phyloP scores from a whole-genome alignment of 371 early-diverging fungal genomes.

The Vairimorpha necatrix region DNA sequence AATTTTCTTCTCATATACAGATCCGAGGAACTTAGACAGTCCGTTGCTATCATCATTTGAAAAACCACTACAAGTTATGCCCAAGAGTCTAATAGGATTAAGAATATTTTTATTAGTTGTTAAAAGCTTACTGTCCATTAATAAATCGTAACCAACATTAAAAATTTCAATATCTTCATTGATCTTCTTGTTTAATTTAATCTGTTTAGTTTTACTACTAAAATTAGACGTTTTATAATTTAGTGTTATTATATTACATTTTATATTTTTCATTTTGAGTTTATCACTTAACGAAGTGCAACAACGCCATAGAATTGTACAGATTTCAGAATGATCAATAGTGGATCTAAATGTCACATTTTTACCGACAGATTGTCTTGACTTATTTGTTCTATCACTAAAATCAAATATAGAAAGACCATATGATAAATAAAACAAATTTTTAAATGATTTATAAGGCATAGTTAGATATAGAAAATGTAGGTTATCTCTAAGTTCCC shows the following conservation, averaged over 20 bases:
- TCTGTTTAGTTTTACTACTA: conserved; percentile 8
- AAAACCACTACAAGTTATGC: conserved; percentile 30
- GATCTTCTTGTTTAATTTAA: conserved; percentile 6
- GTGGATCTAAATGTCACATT: conserved; percentile 30
- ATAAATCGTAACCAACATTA: conserved; percentile 8
- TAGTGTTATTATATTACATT: conserved; percentile 16
- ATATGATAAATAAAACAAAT: conserved; percentile 36
- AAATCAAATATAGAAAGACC: conserved; percentile 48
- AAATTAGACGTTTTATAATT: conserved; percentile 31
- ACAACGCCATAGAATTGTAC: conserved; percentile 13
- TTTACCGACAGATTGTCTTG: conserved; percentile 11
- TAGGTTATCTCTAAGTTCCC: conserved; percentile 34
- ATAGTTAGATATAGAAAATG: conserved; percentile 21
- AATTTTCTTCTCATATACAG: not conserved
- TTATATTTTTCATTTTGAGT: not conserved
- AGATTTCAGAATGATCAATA: conserved; percentile 10
- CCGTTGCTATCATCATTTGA: not conserved
- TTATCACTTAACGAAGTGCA: not conserved
- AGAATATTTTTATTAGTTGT: not conserved
- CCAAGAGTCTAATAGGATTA: conserved; percentile 16
- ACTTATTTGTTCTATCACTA: not conserved
- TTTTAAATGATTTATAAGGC: conserved; percentile 34
- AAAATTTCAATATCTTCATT: conserved; percentile 15
- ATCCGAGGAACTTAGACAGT: not conserved
- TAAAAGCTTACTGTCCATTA: not conserved